A percentile compares a stretch with the other conserved stretches of the same genome.
phyloP scores from a whole-genome alignment of 2,329 filamentous ascomycete genomes.

The Sarocladiaceae sp. region DNA sequence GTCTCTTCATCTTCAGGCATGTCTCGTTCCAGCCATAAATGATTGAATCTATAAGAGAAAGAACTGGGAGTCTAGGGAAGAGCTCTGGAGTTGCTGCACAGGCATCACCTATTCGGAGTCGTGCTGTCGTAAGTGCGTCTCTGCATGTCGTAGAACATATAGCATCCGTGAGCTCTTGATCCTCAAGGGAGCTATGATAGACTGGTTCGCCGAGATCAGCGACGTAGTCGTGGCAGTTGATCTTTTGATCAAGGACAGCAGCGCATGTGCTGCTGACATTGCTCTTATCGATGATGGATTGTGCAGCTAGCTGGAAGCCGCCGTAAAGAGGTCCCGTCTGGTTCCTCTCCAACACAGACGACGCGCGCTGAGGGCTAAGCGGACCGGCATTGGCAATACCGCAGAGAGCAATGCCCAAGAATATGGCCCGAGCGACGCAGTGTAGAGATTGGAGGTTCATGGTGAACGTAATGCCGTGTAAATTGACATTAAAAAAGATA shows the following conservation, averaged over 20 bases:
- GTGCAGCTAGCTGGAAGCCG: background rate
- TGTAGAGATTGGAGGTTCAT: too few relatives aligned
- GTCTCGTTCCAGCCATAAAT: slow-evolving; percentile 10
- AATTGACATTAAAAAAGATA: too few relatives aligned
- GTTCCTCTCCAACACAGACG: background rate
- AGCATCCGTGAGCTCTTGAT: background rate
- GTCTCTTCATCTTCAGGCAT: slow-evolving; percentile 9
- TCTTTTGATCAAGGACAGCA: background rate
- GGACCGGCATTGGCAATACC: background rate
- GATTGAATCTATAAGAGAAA: background rate
- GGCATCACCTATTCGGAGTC: background rate
- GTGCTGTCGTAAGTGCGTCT: background rate
- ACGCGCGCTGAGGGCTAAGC: background rate
- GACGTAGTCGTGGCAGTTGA: background rate
- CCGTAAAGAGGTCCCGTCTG: background rate
- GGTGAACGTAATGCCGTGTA: too few relatives aligned
- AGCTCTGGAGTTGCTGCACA: background rate
- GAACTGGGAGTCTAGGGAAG: background rate
- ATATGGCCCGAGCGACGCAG: too few relatives aligned
- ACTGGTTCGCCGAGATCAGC: background rate
- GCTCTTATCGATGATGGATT: background rate
- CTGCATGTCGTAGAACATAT: background rate
- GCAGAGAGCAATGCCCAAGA: too few relatives aligned
- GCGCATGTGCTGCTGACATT: background rate
- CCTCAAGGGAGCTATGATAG: background rate